Evolutionary conservation across 306 rosid species (phyloP).

Genomic region (Notholithocarpus densiflorus): DNA sequence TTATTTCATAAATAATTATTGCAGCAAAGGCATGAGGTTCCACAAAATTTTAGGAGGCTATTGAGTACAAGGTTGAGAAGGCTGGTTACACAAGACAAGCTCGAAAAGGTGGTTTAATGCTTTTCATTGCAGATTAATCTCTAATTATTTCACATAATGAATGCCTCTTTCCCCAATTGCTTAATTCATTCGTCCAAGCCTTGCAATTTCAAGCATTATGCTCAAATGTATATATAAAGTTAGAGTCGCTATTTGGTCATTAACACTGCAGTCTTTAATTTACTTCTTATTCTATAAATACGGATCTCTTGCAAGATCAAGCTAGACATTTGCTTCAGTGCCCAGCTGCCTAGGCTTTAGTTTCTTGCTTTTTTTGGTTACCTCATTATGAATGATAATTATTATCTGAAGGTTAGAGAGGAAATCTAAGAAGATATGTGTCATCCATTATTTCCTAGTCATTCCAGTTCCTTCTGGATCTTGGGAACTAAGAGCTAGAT

Average conservation of each 20-base stretch:
- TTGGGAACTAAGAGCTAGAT: neutral
- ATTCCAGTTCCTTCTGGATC: neutral
- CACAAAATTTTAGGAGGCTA: conserved; percentile 36
- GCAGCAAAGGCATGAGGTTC: conserved; percentile 42
- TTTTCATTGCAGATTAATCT: neutral
- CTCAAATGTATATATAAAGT: neutral
- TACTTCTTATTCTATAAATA: neutral
- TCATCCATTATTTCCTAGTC: neutral
- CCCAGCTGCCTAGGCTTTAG: neutral
- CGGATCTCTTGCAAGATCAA: neutral
- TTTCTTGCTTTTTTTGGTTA: neutral
- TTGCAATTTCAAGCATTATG: neutral
- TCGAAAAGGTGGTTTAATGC: conserved; percentile 33
- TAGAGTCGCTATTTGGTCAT: neutral
- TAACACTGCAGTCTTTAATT: neutral
- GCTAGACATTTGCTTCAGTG: neutral
- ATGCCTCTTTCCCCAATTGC: neutral
- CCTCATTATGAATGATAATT: neutral
- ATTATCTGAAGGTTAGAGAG: neutral
- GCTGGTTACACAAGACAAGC: conserved; percentile 35
- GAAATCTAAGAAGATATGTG: neutral
- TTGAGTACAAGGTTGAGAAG: conserved; percentile 34
- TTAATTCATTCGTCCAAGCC: neutral
- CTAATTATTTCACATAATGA: neutral
- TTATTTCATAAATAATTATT: neutral